A percentile compares a stretch with the other conserved stretches of the same genome.
These are phyloP conservation scores for Sphagnurus paluster DNA, from an alignment of 1,284 basidiomycete species.

Conservation along the genomic window DNA sequence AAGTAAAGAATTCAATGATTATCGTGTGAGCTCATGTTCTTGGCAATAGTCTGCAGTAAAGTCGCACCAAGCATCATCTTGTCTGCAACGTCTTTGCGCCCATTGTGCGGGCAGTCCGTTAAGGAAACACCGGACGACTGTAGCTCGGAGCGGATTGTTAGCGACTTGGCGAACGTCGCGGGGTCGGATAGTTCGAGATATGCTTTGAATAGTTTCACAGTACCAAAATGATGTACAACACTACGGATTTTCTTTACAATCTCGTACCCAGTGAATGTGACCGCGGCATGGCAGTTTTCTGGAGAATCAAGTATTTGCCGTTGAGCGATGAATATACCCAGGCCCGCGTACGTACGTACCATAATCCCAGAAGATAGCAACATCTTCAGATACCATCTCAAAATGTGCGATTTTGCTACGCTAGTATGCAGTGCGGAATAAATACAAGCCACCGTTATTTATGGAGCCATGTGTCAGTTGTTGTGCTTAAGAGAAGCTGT, in stretches of 20 bases:
- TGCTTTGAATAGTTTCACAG: conserved; percentile 38
- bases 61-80: conserved; percentile 55
- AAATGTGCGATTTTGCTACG: not conserved
- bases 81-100: conserved; percentile 52
- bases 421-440: too few relatives aligned
- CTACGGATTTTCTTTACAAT: conserved; percentile 30
- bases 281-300: conserved; percentile 56
- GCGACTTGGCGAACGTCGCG: conserved; percentile 31
- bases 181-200: conserved; percentile 40
- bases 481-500: too few relatives aligned
- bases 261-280: conserved; percentile 34
- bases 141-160: conserved; percentile 51
- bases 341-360: conserved; percentile 18
- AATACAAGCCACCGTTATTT: too few relatives aligned
- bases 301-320: not conserved
- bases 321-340: not conserved
- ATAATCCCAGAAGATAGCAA: conserved; percentile 36
- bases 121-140: conserved; percentile 61
- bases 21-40: too few relatives aligned
- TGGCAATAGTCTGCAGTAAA: too few relatives aligned
- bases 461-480: too few relatives aligned
- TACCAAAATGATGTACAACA: conserved; percentile 31
- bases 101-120: conserved; percentile 58
- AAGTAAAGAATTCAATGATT: too few relatives aligned
- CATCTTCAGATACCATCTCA: conserved; percentile 17